These are phyloP conservation scores for Cercospora janseana DNA, from an alignment of 2,329 filamentous ascomycete genomes.

Conservation along the genomic window DNA sequence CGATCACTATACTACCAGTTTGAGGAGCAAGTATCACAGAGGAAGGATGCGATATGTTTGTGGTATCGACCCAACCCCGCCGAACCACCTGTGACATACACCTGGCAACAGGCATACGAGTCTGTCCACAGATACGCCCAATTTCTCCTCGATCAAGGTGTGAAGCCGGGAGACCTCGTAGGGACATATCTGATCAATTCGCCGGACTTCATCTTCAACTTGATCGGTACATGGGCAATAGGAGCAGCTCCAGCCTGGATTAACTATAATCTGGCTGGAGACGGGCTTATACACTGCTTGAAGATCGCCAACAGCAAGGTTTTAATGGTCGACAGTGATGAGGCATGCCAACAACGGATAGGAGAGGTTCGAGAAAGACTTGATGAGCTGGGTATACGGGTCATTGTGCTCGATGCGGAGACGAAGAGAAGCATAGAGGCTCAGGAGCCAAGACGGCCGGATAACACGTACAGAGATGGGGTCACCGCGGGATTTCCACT, in stretches of 20 bases:
- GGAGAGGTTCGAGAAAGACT: conserved; percentile 52
- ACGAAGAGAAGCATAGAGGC: conserved; percentile 50
- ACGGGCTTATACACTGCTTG: conserved; percentile 39
- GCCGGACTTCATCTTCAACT: conserved; percentile 38
- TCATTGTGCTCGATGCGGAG: conserved; percentile 53
- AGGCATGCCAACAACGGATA: conserved; percentile 56
- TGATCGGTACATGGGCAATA: conserved; percentile 35
- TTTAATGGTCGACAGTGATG: conserved; percentile 48
- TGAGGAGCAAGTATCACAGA: conserved; percentile 45
- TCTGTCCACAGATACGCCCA: conserved; percentile 60
- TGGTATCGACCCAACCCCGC: conserved; percentile 62
- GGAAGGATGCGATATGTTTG: conserved; percentile 53
- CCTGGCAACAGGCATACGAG: conserved; percentile 57
- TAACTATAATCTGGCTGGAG: conserved; percentile 40
- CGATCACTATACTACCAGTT: conserved; percentile 66
- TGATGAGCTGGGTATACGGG: conserved; percentile 57
- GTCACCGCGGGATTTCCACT: conserved; percentile 57
- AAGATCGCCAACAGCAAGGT: conserved; percentile 43
- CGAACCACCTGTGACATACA: conserved; percentile 44
- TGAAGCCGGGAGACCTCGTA: conserved; percentile 37
- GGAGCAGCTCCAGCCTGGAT: conserved; percentile 38
- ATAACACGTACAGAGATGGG: conserved; percentile 54
- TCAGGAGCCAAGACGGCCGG: conserved; percentile 52
- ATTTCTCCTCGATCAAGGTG: conserved; percentile 53
- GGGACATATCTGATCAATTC: conserved; percentile 38